These are phyloP conservation scores for Lasiosphaeris hirsuta DNA, from an alignment of 495 filamentous ascomycete genomes.

Conservation along the genomic window DNA sequence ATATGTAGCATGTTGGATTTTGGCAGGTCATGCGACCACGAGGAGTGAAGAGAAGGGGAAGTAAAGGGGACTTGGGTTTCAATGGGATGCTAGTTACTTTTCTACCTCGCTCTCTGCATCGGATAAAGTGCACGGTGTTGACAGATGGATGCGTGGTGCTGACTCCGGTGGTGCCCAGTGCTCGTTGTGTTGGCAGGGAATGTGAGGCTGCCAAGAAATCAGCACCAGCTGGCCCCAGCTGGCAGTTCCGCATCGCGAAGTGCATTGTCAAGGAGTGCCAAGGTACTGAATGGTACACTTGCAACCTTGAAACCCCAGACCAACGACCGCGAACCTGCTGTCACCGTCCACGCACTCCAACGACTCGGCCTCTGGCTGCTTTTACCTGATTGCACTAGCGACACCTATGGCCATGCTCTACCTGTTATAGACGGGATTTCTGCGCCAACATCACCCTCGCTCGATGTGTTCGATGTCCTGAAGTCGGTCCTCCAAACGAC, in stretches of 20 bases:
- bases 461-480: conserved; percentile 17
- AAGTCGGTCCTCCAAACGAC: not conserved
- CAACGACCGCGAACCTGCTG: conserved; percentile 7
- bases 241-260: conserved; percentile 5
- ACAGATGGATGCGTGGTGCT: no score
- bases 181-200: no score
- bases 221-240: conserved; percentile 21
- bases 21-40: no score
- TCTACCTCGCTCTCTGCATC: no score
- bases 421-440: conserved; percentile 12
- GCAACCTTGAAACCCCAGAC: conserved; percentile 6
- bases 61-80: no score
- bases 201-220: not conserved
- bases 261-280: conserved; percentile 12
- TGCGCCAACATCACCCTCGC: not conserved
- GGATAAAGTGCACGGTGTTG: no score
- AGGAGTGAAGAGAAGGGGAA: no score
- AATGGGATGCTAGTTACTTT: no score
- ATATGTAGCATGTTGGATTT: no score
- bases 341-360: conserved; percentile 6
- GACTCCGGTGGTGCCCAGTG: not conserved
- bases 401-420: conserved; percentile 17
- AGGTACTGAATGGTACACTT: not conserved
- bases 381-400: not conserved
- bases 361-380: conserved; percentile 9